Conservation (phyloP, 495 filamentous ascomycete species). For the Geoglossum glabrum region DNA sequence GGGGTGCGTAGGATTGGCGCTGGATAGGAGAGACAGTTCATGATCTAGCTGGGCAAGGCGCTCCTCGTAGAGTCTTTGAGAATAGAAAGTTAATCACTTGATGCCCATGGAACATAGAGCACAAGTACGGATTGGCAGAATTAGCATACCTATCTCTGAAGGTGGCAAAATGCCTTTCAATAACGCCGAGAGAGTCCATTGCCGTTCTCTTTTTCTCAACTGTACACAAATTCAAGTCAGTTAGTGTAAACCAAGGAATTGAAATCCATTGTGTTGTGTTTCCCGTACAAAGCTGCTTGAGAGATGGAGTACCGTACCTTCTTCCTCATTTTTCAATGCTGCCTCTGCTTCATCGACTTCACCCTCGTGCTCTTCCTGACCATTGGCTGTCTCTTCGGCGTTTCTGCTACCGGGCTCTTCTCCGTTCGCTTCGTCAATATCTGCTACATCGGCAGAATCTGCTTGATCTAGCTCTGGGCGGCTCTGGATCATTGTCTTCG, state of each 20-base stretch:
- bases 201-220: slow-evolving; percentile 63
- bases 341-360: slow-evolving; percentile 24
- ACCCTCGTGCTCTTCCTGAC: slow-evolving; percentile 7
- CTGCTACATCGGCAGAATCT: slow-evolving; percentile 1
- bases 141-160: slow-evolving; percentile 63
- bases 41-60: slow-evolving; percentile 57
- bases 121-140: neutral
- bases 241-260: neutral
- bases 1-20: slow-evolving; percentile 62
- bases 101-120: neutral
- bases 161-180: slow-evolving; percentile 69
- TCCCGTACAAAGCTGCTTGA: neutral
- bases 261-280: neutral
- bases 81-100: neutral
- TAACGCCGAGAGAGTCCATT: slow-evolving; percentile 51
- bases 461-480: neutral
- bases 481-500: neutral
- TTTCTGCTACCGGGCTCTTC: slow-evolving; percentile 3
- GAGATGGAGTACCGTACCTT: slow-evolving; percentile 32
- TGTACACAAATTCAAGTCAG: slow-evolving; percentile 28
- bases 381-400: neutral
- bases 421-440: slow-evolving; percentile 1
- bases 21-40: slow-evolving; percentile 65
- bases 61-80: slow-evolving; percentile 61
- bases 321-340: slow-evolving; percentile 45